phyloP scores from a whole-genome alignment of 2,329 filamentous ascomycete species.

The Beauveria sp. region DNA sequence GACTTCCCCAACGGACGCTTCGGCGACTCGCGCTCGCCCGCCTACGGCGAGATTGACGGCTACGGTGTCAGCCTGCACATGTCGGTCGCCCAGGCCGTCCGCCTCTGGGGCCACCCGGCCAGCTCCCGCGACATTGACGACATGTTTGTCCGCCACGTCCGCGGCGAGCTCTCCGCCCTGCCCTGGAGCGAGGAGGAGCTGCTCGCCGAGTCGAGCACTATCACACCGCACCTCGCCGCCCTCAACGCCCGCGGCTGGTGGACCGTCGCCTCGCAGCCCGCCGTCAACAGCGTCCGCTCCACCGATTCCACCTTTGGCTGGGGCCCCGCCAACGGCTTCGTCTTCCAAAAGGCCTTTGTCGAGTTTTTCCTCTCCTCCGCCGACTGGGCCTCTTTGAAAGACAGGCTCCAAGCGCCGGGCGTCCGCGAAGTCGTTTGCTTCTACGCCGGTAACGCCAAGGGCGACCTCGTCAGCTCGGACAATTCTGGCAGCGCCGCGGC shows the following conservation, averaged over 20 bases:
- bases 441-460: slow-evolving; percentile 72
- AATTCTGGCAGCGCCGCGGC: slow-evolving; percentile 25
- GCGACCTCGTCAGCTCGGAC: slow-evolving; percentile 72
- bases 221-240: slow-evolving; percentile 64
- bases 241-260: slow-evolving; percentile 85
- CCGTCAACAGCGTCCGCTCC: slow-evolving; percentile 77
- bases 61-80: slow-evolving; percentile 95
- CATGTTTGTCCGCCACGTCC: slow-evolving; percentile 75
- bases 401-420: slow-evolving; percentile 51
- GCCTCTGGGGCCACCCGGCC: slow-evolving; percentile 76
- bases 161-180: slow-evolving; percentile 70
- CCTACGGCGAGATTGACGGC: slow-evolving; percentile 95
- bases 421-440: slow-evolving; percentile 67
- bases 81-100: slow-evolving; percentile 72
- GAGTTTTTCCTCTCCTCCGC: slow-evolving; percentile 79
- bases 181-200: slow-evolving; percentile 92
- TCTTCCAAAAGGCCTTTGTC: slow-evolving; percentile 97
- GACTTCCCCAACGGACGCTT: slow-evolving; percentile 96
- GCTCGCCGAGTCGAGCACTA: slow-evolving; percentile 74
- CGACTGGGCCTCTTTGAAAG: slow-evolving; percentile 63
- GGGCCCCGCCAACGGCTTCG: slow-evolving; percentile 86
- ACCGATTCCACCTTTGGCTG: slow-evolving; percentile 78
- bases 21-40: slow-evolving; percentile 86
- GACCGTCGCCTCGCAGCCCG: slow-evolving; percentile 92
- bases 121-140: slow-evolving; percentile 63